Base-by-base conservation (phyloP, 805 yeast species). In the Wickerhamiella parazyma region DNA sequence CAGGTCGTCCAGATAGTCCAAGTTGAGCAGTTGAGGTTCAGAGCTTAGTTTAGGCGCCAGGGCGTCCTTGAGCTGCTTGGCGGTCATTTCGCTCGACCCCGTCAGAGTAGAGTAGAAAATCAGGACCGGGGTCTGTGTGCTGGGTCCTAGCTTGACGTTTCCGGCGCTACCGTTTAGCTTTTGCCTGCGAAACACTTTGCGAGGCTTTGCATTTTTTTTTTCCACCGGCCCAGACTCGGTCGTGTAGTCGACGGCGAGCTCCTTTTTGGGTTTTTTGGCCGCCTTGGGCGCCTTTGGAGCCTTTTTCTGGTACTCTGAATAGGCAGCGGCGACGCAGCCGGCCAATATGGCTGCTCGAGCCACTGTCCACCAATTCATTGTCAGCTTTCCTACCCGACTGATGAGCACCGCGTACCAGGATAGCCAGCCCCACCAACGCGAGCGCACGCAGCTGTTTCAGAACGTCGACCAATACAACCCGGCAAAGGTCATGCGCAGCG, bases 61-160 rank as follows among this genome's bases (percentile, higher is more conserved):
- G 4, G 49, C 58, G 1, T 67, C 66, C 25, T 60, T 54, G 14
- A 85, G 62, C 12, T 60, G 56, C 14, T 64, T 65, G 1, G 95
- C 95, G 22, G 76, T 71, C 50, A 81, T 67, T 52, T 78, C 77
- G 0, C 93, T 73, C 0, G 93, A 67, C 9, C 95, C 95, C 3
- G 94, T 87, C 46, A 86, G 64, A 0, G 95, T 80, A 7, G 95
- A 79, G 61, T 81, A 86, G 53, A 86, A 82, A 3, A 86, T 72
- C 46, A 72, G 68, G 31, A 80, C 65, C 44, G 77, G 76, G 0
- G 85, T 71, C 22, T 71, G 71, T 22, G 69, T 24, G 4, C 52
- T 45, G 9, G 58, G 52, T 4, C 42, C 42, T 12, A 20, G 19
- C 2, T 9, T 14, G 11, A 8, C 17, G 5, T 8, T 8, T 6